Conservation (phyloP, 441 rosid species). For the Pelargonium exstipulatum region DNA sequence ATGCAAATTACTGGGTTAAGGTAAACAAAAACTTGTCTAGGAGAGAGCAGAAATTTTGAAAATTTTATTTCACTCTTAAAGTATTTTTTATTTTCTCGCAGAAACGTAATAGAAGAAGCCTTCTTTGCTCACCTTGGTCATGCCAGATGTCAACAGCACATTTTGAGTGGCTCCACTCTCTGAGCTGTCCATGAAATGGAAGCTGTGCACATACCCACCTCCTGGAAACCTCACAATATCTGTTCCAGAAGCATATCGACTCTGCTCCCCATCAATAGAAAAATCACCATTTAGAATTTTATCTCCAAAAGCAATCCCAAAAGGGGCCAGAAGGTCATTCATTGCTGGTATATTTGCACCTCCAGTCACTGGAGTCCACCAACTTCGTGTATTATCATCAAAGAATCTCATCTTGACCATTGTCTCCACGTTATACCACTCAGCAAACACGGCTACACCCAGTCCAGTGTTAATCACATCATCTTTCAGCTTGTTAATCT, state of each 20-base stretch:
- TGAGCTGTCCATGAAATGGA: constrained; percentile 86
- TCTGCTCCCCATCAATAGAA: constrained; percentile 89
- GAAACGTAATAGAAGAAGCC: constrained; percentile 1
- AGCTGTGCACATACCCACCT: constrained; percentile 78
- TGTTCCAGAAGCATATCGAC: constrained; percentile 96
- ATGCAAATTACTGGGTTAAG: constrained; percentile 7
- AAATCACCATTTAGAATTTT: constrained; percentile 94
- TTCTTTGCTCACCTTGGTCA: constrained; percentile 46
- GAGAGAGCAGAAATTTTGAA: not conserved
- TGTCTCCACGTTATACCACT: constrained; percentile 96
- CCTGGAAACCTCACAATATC: constrained; percentile 88
- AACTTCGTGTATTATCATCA: constrained; percentile 92
- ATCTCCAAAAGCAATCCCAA: constrained; percentile 96
- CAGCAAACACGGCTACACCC: constrained; percentile 86
- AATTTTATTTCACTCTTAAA: not conserved
- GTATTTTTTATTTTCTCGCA: not conserved
- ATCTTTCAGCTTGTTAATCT: constrained; percentile 75
- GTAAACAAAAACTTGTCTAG: not conserved
- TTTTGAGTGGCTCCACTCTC: constrained; percentile 97
- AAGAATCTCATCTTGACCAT: constrained; percentile 99
- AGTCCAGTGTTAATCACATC: constrained; percentile 76
- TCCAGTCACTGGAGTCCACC: constrained; percentile 99
- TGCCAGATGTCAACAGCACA: constrained; percentile 56
- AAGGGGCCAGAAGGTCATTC: constrained; percentile 90
- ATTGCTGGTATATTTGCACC: constrained; percentile 95